Percentiles rank a stretch among this genome's conserved stretches.
These are phyloP conservation scores for Clohesyomyces aquaticus DNA, from an alignment of 495 filamentous ascomycete species.

Conservation along the genomic window DNA sequence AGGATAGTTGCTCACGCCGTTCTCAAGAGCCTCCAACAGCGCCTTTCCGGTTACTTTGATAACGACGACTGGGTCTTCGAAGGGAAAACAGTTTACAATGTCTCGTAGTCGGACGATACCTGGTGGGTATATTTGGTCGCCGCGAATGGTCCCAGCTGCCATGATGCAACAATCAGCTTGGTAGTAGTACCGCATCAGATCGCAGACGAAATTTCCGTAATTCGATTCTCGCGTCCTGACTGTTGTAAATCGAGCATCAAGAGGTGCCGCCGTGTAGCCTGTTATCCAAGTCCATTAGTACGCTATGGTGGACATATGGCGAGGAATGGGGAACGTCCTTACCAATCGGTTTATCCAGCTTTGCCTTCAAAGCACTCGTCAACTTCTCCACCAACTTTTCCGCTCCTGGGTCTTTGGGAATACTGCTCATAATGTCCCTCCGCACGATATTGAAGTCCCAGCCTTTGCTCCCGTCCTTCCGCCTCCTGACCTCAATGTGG, in stretches of 20 bases:
- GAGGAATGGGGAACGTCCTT: not conserved
- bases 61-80: conserved; percentile 87
- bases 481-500: conserved; percentile 74
- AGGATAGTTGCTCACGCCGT: conserved; percentile 75
- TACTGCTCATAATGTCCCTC: conserved; percentile 68
- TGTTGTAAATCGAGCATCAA: conserved; percentile 85
- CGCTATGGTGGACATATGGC: not conserved
- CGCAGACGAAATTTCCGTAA: conserved; percentile 85
- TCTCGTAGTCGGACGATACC: conserved; percentile 77
- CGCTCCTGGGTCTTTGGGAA: conserved; percentile 63
- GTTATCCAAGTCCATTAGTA: not conserved
- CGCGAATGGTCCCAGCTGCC: conserved; percentile 85
- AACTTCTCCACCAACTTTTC: conserved; percentile 64
- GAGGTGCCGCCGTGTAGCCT: conserved; percentile 72
- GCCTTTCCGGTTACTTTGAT: conserved; percentile 67
- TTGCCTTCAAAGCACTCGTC: conserved; percentile 70
- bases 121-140: conserved; percentile 84
- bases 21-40: conserved; percentile 78
- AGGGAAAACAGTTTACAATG: conserved; percentile 71
- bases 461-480: conserved; percentile 47
- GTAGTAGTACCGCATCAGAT: conserved; percentile 86
- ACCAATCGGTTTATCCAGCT: conserved; percentile 77
- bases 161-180: conserved; percentile 78
- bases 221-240: conserved; percentile 78
- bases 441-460: conserved; percentile 83